Evolutionary conservation across 2,329 filamentous ascomycete species (phyloP), one percentile per base, ranked within the genome.

Genomic region (Trichoderma sp.): DNA sequence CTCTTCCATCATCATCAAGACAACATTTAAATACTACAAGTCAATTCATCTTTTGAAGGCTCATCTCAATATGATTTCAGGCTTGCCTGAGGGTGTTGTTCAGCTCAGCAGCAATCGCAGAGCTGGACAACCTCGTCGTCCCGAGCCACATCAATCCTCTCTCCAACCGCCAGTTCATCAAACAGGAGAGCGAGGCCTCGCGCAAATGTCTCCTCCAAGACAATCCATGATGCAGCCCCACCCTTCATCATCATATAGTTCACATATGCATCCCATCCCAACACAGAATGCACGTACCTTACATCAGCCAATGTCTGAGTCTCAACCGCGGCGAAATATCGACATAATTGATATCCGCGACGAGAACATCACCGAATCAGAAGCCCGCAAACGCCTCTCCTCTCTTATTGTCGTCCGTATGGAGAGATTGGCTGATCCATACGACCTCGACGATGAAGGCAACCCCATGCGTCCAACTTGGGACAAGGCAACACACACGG

Each of bases 341-440:
- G 75, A 78, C 57, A 74, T 78, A 24, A 80, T 77, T 8, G 83
- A 86, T 69, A 76, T 85, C 63, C 80, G 81, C 34, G 73, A 77
- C 9, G 81, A 83, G 53, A 76, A 76, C 18, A 74, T 81, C 68
- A 83, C 81, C 1, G 79, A 83, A 28, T 77, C 79, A 6, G 79
- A 84, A 14, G 83, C 83, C 58, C 79, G 77, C 6, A 80, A 82
- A 4, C 72, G 74, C 4, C 80, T 85, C 15, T 83, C 85, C 0
- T 79, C 81, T 1, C 85, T 83, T 73, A 63, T 78, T 34, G 79
- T 84, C 18, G 78, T 83, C 61, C 83, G 82, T 1, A 81, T 86
- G 63, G 82, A 85, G 72, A 85, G 82, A 76, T 73, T 78, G 24
- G 64, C 75, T 12, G 77, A 76, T 53, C 74, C 77, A 14, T 76